Percentiles rank a stretch among this genome's conserved stretches.
Evolutionary conservation across 78 protist genomes (phyloP).

Genomic region (Protostelium mycophagum): DNA sequence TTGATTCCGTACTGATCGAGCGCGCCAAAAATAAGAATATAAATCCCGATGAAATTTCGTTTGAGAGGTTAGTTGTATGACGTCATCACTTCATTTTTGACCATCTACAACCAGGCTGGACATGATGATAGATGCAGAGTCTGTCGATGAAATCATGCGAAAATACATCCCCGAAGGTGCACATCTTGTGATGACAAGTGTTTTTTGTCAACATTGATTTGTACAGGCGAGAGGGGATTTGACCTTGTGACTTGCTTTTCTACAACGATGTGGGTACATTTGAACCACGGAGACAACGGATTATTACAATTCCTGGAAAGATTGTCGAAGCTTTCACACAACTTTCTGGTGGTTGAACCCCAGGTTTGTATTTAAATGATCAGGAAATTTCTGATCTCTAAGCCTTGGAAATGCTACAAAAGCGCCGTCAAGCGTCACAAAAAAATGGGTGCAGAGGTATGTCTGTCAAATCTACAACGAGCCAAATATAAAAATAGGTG

Average conservation of each 20-base stretch:
- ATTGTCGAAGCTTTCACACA: neutral
- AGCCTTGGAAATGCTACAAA: neutral
- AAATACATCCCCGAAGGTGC: neutral
- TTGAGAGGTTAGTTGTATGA: neutral
- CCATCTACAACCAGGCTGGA: neutral
- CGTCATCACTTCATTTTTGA: too few species aligned
- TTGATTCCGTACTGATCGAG: neutral
- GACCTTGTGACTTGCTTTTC: neutral
- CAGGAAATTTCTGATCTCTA: neutral
- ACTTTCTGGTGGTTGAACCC: neutral
- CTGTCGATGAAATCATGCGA: neutral
- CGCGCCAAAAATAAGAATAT: neutral
- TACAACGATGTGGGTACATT: neutral
- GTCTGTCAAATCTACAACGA: too few species aligned
- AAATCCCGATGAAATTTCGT: neutral
- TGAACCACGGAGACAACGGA: neutral
- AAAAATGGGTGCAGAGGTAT: neutral
- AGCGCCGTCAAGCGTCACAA: neutral
- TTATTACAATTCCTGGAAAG: neutral
- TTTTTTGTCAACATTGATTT: too few species aligned
- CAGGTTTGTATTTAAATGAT: neutral
- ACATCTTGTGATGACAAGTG: neutral
- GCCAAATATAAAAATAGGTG: too few species aligned
- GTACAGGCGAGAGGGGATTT: neutral
- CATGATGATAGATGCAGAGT: neutral